Conservation (phyloP, 2,329 filamentous ascomycete genomes). For the Monilinia fructicola region DNA sequence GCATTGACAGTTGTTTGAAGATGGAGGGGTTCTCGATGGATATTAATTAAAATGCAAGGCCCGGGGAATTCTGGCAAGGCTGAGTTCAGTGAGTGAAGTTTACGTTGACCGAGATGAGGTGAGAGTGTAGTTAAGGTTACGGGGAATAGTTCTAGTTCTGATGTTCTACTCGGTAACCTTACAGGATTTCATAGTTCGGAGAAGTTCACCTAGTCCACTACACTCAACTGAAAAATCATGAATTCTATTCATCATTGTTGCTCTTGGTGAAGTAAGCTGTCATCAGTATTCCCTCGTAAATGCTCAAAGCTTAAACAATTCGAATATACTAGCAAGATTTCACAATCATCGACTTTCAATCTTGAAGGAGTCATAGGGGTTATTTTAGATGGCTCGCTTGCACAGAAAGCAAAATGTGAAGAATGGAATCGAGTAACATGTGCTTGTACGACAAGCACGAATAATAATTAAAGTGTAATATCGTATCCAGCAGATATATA, state of each 20-base stretch:
- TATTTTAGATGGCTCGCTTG: not conserved
- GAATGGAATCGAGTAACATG: not conserved
- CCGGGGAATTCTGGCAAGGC: conserved; percentile 1
- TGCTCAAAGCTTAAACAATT: not conserved
- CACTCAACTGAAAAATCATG: not conserved
- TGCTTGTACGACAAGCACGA: not conserved
- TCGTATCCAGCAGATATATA: not conserved
- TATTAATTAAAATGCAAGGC: not conserved
- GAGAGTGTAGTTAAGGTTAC: not conserved
- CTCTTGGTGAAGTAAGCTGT: not conserved
- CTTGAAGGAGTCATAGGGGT: not conserved
- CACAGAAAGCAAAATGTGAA: not conserved
- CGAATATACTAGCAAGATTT: not conserved
- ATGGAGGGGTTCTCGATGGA: not conserved
- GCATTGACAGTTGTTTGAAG: not conserved
- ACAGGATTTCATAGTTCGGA: not conserved
- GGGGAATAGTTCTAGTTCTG: not conserved
- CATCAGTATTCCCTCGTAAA: not conserved
- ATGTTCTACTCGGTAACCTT: not conserved
- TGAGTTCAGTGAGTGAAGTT: not conserved
- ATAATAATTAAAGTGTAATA: not conserved
- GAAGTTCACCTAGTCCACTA: not conserved
- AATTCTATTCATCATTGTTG: not conserved
- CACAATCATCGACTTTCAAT: not conserved
- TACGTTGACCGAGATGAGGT: not conserved